phyloP scores from a whole-genome alignment of 352 stramenopile species.

The Ophiocytium majus region DNA sequence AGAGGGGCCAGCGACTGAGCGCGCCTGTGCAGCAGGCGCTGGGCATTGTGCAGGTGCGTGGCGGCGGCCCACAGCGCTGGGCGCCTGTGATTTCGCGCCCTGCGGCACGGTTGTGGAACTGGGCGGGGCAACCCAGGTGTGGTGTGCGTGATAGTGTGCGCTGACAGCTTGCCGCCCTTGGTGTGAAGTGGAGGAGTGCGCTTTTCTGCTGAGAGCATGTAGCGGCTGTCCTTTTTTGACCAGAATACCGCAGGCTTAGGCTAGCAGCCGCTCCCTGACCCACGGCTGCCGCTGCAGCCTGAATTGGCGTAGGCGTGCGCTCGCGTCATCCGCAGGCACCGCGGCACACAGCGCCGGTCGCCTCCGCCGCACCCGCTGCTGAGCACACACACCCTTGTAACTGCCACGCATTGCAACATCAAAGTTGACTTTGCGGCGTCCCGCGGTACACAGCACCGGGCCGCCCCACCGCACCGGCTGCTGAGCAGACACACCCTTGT shows the following conservation, averaged over 20 bases:
- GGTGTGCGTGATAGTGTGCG: too few species aligned
- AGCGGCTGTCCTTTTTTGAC: not conserved
- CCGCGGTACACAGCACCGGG: too few species aligned
- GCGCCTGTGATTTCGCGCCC: too few species aligned
- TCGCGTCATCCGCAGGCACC: too few species aligned
- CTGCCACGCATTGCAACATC: not conserved
- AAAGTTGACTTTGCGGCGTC: not conserved
- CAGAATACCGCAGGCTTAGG: not conserved
- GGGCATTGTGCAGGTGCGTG: not conserved
- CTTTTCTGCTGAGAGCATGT: not conserved
- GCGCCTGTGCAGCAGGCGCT: slow-evolving; percentile 1
- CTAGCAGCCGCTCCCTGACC: not conserved
- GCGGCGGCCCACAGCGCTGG: too few species aligned
- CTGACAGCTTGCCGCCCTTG: too few species aligned
- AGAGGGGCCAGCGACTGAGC: not conserved
- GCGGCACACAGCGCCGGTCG: too few species aligned
- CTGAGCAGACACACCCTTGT: not conserved
- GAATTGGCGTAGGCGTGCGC: too few species aligned
- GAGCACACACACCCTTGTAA: not conserved
- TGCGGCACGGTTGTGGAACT: too few species aligned
- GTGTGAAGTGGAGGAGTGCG: not conserved
- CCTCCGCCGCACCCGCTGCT: too few species aligned
- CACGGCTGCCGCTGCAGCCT: not conserved
- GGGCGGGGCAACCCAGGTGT: too few species aligned
- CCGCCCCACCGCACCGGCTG: not conserved